These are phyloP conservation scores for sunflower (Helianthus annuus) DNA, from an alignment of 129 eudicot species.

Conservation along the genomic window DNA sequence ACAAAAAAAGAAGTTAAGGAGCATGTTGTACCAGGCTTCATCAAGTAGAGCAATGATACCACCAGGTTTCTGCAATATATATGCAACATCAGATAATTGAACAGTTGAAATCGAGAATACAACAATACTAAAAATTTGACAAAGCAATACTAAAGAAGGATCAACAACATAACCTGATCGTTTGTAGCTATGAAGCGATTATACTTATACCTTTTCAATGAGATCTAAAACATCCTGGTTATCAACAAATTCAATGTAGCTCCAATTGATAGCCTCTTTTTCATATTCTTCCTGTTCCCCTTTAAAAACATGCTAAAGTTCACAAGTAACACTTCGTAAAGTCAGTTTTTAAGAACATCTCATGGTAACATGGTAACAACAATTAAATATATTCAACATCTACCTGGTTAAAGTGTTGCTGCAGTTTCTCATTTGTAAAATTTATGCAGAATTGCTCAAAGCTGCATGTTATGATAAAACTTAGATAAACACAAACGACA, in stretches of 20 bases:
- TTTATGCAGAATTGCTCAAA: constrained; percentile 99
- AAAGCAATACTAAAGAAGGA: constrained; percentile 6
- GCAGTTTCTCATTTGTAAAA: constrained; percentile 96
- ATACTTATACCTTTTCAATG: constrained; percentile 73
- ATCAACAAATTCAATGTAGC: constrained; percentile 97
- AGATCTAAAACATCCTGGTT: constrained; percentile 99
- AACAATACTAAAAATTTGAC: not conserved
- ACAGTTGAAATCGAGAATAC: not conserved
- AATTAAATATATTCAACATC: constrained; percentile 4
- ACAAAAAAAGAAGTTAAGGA: constrained; percentile 3
- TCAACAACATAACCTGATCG: constrained; percentile 9
- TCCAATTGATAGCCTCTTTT: constrained; percentile 93
- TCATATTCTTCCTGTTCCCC: constrained; percentile 98
- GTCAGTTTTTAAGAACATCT: constrained; percentile 9
- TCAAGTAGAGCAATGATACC: constrained; percentile 94
- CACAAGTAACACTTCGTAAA: constrained; percentile 14
- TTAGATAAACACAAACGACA: constrained; percentile 14
- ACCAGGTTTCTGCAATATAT: constrained; percentile 87
- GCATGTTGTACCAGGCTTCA: constrained; percentile 85
- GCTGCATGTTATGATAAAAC: constrained; percentile 49
- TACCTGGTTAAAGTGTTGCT: constrained; percentile 99
- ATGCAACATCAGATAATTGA: constrained; percentile 9
- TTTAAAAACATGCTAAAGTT: constrained; percentile 92
- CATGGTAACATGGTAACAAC: constrained; percentile 17
- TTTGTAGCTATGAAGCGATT: constrained; percentile 8